Conservation (phyloP, 805 yeast species). For the Metschnikowia anglica region DNA sequence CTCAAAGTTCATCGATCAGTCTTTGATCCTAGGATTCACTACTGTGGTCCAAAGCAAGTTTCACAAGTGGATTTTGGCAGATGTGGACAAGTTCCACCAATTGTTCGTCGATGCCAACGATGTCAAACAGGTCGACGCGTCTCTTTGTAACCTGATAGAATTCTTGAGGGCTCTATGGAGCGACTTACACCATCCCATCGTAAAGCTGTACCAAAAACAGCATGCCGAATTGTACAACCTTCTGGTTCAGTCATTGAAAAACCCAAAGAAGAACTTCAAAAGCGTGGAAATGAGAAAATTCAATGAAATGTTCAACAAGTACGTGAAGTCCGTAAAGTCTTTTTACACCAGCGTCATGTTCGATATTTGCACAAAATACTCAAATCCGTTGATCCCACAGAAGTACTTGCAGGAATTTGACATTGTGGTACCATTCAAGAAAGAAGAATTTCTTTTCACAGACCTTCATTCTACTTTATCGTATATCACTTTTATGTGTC, state of each 20-base stretch:
- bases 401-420: constrained; percentile 30
- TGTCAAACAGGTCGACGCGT: constrained; percentile 13
- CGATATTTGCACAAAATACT: constrained; percentile 37
- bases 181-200: constrained; percentile 62
- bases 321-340: constrained; percentile 44
- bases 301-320: constrained; percentile 51
- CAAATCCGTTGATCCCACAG: constrained; percentile 36
- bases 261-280: constrained; percentile 21
- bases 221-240: constrained; percentile 29
- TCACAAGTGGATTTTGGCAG: constrained; percentile 38
- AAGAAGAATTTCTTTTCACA: background rate
- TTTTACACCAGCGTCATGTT: constrained; percentile 49
- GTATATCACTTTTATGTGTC: constrained; percentile 17
- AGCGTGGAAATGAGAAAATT: constrained; percentile 57
- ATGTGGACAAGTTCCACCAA: constrained; percentile 33
- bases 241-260: constrained; percentile 17
- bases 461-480: constrained; percentile 18
- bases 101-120: constrained; percentile 3
- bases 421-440: constrained; percentile 16
- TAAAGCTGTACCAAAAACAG: constrained; percentile 52
- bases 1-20: constrained; percentile 34
- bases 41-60: constrained; percentile 50
- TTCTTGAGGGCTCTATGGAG: constrained; percentile 53
- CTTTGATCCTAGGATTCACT: constrained; percentile 49
- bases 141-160: constrained; percentile 38